A percentile compares a stretch with the other conserved stretches of the same genome.
These are phyloP conservation scores for Gracilaria vermiculophylla DNA, from an alignment of 23 red algal genomes.

Conservation along the genomic window DNA sequence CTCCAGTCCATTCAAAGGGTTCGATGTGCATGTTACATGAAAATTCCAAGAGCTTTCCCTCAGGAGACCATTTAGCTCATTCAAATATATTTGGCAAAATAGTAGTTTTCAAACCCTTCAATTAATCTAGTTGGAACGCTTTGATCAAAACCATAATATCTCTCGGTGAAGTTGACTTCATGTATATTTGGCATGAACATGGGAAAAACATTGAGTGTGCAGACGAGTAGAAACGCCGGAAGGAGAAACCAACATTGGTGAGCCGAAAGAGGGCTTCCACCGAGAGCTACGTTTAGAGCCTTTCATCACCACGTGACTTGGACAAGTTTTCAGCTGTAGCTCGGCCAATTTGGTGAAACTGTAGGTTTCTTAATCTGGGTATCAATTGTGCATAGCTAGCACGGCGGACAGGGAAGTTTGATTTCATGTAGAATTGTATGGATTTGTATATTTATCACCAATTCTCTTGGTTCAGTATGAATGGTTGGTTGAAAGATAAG, in stretches of 20 bases:
- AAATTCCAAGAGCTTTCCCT: slow-evolving; percentile 47
- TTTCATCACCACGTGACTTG: no score
- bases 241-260: neutral
- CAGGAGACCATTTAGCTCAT: slow-evolving; percentile 73
- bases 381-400: no score
- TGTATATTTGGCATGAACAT: slow-evolving; percentile 67
- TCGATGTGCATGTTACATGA: slow-evolving; percentile 53
- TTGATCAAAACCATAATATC: slow-evolving; percentile 34
- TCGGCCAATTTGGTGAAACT: no score
- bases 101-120: slow-evolving; percentile 31
- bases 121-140: slow-evolving; percentile 5
- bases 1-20: slow-evolving; percentile 75
- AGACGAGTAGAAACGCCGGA: neutral
- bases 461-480: no score
- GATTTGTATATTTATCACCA: no score
- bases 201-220: slow-evolving; percentile 40
- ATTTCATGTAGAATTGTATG: no score
- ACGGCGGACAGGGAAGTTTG: no score
- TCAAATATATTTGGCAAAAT: neutral
- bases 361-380: no score
- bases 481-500: no score
- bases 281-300: neutral
- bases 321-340: no score
- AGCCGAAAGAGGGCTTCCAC: neutral
- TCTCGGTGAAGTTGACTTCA: slow-evolving; percentile 17